phyloP scores from a whole-genome alignment of 1,284 basidiomycete species.

The Salmacisia buchloeana region DNA sequence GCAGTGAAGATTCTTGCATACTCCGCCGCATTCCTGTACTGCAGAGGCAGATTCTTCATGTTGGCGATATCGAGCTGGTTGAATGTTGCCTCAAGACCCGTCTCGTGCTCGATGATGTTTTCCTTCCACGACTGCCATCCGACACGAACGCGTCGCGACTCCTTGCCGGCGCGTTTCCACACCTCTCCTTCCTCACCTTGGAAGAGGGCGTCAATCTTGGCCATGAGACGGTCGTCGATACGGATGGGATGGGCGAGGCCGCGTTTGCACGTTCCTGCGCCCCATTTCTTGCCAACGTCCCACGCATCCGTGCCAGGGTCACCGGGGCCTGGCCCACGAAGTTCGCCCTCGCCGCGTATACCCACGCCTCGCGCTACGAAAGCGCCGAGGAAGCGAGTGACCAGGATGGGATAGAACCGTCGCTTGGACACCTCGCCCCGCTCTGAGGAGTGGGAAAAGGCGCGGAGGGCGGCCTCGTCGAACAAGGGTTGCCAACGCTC shows the following conservation, averaged over 20 bases:
- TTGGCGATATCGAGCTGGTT: constrained; percentile 32
- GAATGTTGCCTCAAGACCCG: constrained; percentile 40
- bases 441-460: constrained; percentile 40
- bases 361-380: constrained; percentile 46
- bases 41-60: constrained; percentile 39
- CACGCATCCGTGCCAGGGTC: constrained; percentile 41
- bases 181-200: constrained; percentile 23
- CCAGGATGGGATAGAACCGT: constrained; percentile 35
- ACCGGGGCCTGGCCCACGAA: constrained; percentile 42
- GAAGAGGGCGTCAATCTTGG: constrained; percentile 36
- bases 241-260: constrained; percentile 43
- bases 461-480: constrained; percentile 38
- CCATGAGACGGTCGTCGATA: constrained; percentile 28
- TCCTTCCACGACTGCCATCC: constrained; percentile 46
- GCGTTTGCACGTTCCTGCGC: constrained; percentile 48
- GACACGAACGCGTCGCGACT: constrained; percentile 26
- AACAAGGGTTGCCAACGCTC: constrained; percentile 45
- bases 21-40: constrained; percentile 33
- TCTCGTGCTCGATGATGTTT: constrained; percentile 45
- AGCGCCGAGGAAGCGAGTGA: constrained; percentile 42
- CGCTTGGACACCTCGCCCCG: constrained; percentile 38
- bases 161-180: constrained; percentile 39
- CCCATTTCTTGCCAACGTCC: constrained; percentile 50
- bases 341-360: constrained; percentile 42
- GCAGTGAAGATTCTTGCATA: background rate